Evolutionary conservation across 768 basidiomycete genomes (phyloP).

Genomic region (Auriscalpium vulgare): DNA sequence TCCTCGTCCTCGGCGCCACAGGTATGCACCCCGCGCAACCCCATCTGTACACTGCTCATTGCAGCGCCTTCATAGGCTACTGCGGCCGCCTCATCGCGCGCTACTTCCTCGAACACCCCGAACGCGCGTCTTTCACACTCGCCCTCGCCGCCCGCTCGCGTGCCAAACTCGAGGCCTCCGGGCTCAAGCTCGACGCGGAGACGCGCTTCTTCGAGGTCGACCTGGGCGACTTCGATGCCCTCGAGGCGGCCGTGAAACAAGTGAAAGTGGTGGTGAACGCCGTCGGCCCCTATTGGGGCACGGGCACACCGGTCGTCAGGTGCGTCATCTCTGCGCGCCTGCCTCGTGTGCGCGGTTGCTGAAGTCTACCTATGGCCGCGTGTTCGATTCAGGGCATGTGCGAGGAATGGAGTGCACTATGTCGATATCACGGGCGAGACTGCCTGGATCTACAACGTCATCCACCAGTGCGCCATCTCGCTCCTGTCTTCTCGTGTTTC

Average conservation of each 20-base stretch:
- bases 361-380: neutral
- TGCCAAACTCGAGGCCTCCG: constrained; percentile 4
- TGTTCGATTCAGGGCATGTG: constrained; percentile 49
- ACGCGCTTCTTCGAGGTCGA: constrained; percentile 48
- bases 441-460: constrained; percentile 56
- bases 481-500: constrained; percentile 1
- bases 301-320: constrained; percentile 67
- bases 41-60: neutral
- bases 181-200: constrained; percentile 2
- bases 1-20: neutral
- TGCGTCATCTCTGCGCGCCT: constrained; percentile 23
- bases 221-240: constrained; percentile 40
- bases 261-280: constrained; percentile 68
- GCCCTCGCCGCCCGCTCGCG: constrained; percentile 12
- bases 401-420: constrained; percentile 68
- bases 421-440: constrained; percentile 78
- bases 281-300: constrained; percentile 68
- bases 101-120: constrained; percentile 11
- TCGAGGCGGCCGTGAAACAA: constrained; percentile 49
- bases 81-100: constrained; percentile 13
- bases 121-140: constrained; percentile 6
- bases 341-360: neutral
- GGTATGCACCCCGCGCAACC: neutral
- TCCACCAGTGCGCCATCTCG: constrained; percentile 39
- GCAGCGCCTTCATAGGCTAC: constrained; percentile 4